Percentiles rank a stretch among this genome's conserved stretches.
Evolutionary conservation across 371 early-diverging fungal genomes (phyloP).

Genomic region (Rhizopus microsporus): DNA sequence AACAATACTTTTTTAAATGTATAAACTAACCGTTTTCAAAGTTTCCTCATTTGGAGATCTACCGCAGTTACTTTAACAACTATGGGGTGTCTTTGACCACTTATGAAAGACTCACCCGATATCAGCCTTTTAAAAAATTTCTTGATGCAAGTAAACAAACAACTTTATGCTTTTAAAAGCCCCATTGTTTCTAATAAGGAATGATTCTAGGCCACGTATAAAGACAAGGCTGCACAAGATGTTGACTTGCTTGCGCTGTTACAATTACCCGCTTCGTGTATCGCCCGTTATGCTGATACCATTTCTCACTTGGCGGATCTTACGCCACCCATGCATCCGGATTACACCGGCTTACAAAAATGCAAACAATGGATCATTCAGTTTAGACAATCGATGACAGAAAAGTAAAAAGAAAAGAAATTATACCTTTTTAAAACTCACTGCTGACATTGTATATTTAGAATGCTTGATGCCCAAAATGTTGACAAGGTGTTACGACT

Average conservation of each 20-base stretch:
- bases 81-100: slow-evolving; percentile 45
- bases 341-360: slow-evolving; percentile 31
- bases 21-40: slow-evolving; percentile 9
- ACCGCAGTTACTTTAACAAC: slow-evolving; percentile 37
- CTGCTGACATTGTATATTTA: slow-evolving; percentile 6
- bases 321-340: slow-evolving; percentile 46
- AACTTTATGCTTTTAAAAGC: not conserved
- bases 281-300: slow-evolving; percentile 37
- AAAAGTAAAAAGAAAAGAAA: slow-evolving; percentile 29
- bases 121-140: slow-evolving; percentile 50
- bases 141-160: slow-evolving; percentile 35
- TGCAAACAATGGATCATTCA: slow-evolving; percentile 33
- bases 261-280: slow-evolving; percentile 41
- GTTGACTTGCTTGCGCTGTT: slow-evolving; percentile 36
- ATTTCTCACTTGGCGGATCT: slow-evolving; percentile 31
- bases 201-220: slow-evolving; percentile 20
- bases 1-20: not conserved
- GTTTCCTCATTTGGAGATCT: slow-evolving; percentile 40
- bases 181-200: no score
- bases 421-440: not conserved
- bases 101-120: slow-evolving; percentile 41
- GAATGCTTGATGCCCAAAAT: slow-evolving; percentile 42
- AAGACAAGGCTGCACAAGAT: slow-evolving; percentile 19
- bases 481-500: slow-evolving; percentile 47
- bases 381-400: slow-evolving; percentile 25